Evolutionary conservation across 1,284 basidiomycete genomes (phyloP), one percentile per base, ranked within the genome.

Genomic region (Tylopilus sp.): DNA sequence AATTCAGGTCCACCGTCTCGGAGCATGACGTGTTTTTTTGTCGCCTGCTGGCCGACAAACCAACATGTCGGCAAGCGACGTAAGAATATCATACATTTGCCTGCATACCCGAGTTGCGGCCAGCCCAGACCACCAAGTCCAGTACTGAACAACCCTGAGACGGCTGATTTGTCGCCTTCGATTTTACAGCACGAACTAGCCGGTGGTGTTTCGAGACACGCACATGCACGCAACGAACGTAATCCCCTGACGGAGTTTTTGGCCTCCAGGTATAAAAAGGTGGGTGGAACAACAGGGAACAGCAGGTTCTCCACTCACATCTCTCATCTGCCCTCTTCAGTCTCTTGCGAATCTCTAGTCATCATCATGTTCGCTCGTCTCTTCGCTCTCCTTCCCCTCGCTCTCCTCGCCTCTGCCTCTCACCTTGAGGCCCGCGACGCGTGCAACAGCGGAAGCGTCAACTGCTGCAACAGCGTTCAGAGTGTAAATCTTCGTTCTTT

Each of bases 381-480:
- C 37, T 8, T 66, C 4, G 57, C 62, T 45, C 43, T 66, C n/a
- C 29, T 66, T 1, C 64, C 62, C 7, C 36, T 63, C 4, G 61
- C 43, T 36, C 37, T 63, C 17, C 24, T 60, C 7, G 59, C 5
- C 2, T 52, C 59, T 14, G 43, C 56, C 3, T 28, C 45, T 0
- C 51, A 59, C 35, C 46, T 49, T 3, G 42, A 47, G 46, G 58
- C 49, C 0, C 58, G 58, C 1, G 17, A n/a, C 19, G 14, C 39
- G 32, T 63, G 62, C 31, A 32, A 26, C 42, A 60, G 40, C 2
- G 48, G 52, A 0, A 0, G 0, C 5, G 19, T 44, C 14, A 8
- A 37, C 5, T 63, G 64, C 20, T 63, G 64, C 33, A 26, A 59
- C 40, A 17, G 3, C 0, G 11, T 33, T 5, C 42, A 46, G 19